Evolutionary conservation across 805 yeast genomes (phyloP).

Genomic region (Debaryomyces maramus): DNA sequence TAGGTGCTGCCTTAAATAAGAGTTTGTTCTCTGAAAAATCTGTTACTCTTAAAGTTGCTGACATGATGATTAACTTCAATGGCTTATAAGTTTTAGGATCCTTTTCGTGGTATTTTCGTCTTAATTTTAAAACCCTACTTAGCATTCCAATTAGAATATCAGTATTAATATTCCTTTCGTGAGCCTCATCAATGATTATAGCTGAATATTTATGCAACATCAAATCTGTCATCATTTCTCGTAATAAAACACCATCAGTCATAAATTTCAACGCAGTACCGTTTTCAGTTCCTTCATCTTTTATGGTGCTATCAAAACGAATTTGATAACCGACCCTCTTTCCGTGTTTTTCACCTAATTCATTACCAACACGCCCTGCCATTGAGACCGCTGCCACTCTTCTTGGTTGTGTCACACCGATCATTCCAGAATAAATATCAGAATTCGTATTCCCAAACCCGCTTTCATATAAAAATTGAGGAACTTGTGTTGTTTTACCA

Average conservation of each 20-base stretch:
- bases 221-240: conserved; percentile 92
- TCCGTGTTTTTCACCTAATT: conserved; percentile 66
- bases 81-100: conserved; percentile 55
- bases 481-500: conserved; percentile 97
- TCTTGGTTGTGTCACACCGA: conserved; percentile 94
- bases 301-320: conserved; percentile 71
- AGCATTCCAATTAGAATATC: conserved; percentile 94
- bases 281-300: conserved; percentile 42
- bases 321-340: conserved; percentile 76
- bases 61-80: conserved; percentile 87
- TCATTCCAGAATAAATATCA: conserved; percentile 72
- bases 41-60: conserved; percentile 91
- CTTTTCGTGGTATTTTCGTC: conserved; percentile 52
- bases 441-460: conserved; percentile 79
- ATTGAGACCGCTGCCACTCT: conserved; percentile 92
- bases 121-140: conserved; percentile 76
- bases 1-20: conserved; percentile 75
- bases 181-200: conserved; percentile 94
- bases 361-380: conserved; percentile 78
- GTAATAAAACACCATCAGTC: conserved; percentile 91
- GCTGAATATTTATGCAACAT: conserved; percentile 79
- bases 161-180: conserved; percentile 93
- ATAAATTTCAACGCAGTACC: conserved; percentile 78
- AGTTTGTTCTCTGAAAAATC: conserved; percentile 84
- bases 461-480: conserved; percentile 90